Percentiles rank a stretch among this genome's conserved stretches.
phyloP scores from a whole-genome alignment of 345 rosid species.

The Ceriops decandra region DNA sequence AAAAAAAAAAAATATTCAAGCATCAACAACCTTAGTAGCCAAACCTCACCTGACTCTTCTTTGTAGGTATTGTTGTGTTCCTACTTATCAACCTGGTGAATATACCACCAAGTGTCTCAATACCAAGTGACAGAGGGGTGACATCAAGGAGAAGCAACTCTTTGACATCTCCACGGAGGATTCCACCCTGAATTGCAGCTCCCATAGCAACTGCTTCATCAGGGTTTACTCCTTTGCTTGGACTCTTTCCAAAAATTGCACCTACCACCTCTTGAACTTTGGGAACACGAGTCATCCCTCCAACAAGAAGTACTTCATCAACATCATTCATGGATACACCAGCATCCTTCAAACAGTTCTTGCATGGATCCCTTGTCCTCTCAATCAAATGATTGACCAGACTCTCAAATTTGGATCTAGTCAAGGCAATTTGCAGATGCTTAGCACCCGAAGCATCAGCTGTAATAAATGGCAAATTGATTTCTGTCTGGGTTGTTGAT shows the following conservation, averaged over 20 bases:
- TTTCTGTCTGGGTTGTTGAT: constrained; percentile 36
- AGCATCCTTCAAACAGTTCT: constrained; percentile 32
- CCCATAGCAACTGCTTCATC: constrained; percentile 37
- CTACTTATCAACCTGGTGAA: constrained; percentile 28
- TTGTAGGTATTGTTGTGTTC: constrained; percentile 33
- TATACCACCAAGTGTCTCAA: constrained; percentile 34
- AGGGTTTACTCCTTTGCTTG: constrained; percentile 36
- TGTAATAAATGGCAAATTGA: constrained; percentile 37
- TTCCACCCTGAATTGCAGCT: constrained; percentile 37
- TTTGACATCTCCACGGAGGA: constrained; percentile 34
- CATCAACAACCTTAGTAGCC: not conserved
- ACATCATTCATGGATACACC: constrained; percentile 29
- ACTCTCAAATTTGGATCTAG: constrained; percentile 32
- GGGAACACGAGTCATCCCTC: constrained; percentile 37
- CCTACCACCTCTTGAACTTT: constrained; percentile 26
- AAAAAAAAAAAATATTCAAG: too few relatives aligned
- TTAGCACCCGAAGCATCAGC: constrained; percentile 39
- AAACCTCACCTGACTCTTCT: constrained; percentile 28
- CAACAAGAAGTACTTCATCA: constrained; percentile 34
- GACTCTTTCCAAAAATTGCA: constrained; percentile 27
- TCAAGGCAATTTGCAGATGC: constrained; percentile 27
- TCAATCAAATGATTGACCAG: constrained; percentile 28
- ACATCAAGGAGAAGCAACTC: constrained; percentile 32
- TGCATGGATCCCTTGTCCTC: constrained; percentile 28
- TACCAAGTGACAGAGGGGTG: constrained; percentile 32